Evolutionary conservation across 805 yeast genomes (phyloP), one percentile per base, ranked within the genome.

Genomic region (Hanseniaspora meyeri): DNA sequence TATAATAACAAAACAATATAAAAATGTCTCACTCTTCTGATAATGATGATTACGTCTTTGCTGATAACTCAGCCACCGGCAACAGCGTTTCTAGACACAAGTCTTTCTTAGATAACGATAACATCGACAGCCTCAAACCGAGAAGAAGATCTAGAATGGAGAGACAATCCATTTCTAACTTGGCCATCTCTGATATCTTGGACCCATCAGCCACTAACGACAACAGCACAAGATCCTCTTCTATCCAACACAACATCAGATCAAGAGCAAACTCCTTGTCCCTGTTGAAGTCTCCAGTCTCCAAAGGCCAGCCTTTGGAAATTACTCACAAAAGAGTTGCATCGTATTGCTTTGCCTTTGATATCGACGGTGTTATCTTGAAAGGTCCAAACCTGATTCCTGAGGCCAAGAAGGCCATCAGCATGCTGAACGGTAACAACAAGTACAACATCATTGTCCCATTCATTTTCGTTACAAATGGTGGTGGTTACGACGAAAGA

Each of bases 281-380:
- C 29, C 19, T 46, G 19, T 19, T 46, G 29, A 46, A 46, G n/a
- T 46, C 49, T 3, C 67, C 70, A 1, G 43, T 63, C 8, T 64
- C 56, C 49, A 38, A 73, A 77, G 59, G 75, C 10, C 20, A 68
- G 77, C 74, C 71, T 78, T 74, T 63, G 60, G 68, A 4, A 76
- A 75, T 85, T 61, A 86, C 83, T 64, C 91, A 85, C 66, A 78
- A 72, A 43, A 74, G 91, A 65, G 82, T 85, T 43, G 89, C 90
- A 1, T 81, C 86, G 2, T 85, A 85, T 65, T 95, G 95, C 2
- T 88, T 88, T 73, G 93, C 95, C 43, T 88, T 89, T 68, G 96
- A 89, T 70, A 88, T 88, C 57, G 96, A 88, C 66, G 96, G 96
- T 46, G 96, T 88, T 49, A 79, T 88, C 48, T 81, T 88, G 60